Base-by-base conservation (phyloP, 2,329 filamentous ascomycete genomes). In the Chaetoscypha palmicola region DNA sequence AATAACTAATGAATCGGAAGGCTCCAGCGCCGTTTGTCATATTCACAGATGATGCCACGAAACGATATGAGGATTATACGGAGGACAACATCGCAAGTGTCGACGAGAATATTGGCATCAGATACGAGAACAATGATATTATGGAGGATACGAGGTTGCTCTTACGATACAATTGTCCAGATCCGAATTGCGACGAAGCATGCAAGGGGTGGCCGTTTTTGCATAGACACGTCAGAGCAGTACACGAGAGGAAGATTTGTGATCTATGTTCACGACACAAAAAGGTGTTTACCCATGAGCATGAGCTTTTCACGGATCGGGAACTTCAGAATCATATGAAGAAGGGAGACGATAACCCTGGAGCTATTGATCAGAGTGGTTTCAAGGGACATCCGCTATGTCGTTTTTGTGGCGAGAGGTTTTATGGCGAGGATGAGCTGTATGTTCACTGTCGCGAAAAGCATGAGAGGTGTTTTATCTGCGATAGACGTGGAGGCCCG, bases 261-360 rank as follows among this genome's bases (percentile, higher is more conserved):
- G 88, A 95, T 64, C 72, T 95, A 9, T 96, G 90, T 66, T 86
- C 90, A 5, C 74, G 89, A 48, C 90, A 96, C 70, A 98, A 98
- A 68, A 96, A 95, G 61, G 89, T 96, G 24, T 98, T 98, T 58
- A 96, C 92, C 1, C 92, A 98, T 66, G 92, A 98, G 66, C 92
- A 98, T 62, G 87, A 94, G 51, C 74, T 98, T 1, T 97, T 96
- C 63, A 83, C 86, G 1, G 76, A 80, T 49, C 77, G 81, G 51
- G 87, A 91, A 55, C 71, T 97, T 38, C 81, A 86, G 54, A 85
- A 79, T 58, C 92, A 98, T 64, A 94, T 97, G 74, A 85, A 79
- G 50, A 80, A 83, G 51, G 92, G 92, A 46, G 92, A 98, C 59
- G 87, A 97, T 62, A 83, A 83, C 52, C 90, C 91, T 3, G 91